Evolutionary conservation across 306 rosid genomes (phyloP).

Genomic region (Parietaria judaica): DNA sequence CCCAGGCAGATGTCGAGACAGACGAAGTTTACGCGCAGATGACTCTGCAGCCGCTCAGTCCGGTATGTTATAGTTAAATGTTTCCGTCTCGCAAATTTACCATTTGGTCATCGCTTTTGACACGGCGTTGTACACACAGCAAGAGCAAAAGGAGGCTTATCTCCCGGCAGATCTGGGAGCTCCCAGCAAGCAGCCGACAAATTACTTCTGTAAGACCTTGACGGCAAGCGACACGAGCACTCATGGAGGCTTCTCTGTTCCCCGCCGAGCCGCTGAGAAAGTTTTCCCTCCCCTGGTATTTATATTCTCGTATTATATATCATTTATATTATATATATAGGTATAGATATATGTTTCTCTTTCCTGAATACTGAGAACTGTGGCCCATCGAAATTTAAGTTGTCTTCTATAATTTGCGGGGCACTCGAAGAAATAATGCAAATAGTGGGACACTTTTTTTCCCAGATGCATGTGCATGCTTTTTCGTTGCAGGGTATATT

Average conservation of each 20-base stretch:
- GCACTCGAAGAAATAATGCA: slow-evolving; percentile 4
- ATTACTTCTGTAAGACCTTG: slow-evolving; percentile 89
- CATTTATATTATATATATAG: slow-evolving; percentile 1
- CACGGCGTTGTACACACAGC: slow-evolving; percentile 34
- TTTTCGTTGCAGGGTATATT: background rate
- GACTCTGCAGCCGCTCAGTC: slow-evolving; percentile 90
- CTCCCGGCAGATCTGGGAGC: slow-evolving; percentile 82
- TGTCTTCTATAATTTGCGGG: background rate
- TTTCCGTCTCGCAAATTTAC: slow-evolving; percentile 14
- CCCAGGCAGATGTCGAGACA: slow-evolving; percentile 89
- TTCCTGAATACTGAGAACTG: background rate
- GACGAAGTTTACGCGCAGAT: slow-evolving; percentile 92
- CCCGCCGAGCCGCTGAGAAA: slow-evolving; percentile 99
- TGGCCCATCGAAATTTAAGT: slow-evolving; percentile 3
- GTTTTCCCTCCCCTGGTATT: slow-evolving; percentile 94
- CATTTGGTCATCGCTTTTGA: slow-evolving; percentile 7
- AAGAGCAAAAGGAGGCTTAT: slow-evolving; percentile 94
- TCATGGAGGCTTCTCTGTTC: slow-evolving; percentile 98
- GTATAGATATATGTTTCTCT: background rate
- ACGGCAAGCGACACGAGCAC: slow-evolving; percentile 99
- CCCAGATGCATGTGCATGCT: slow-evolving; percentile 6
- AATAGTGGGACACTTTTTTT: background rate
- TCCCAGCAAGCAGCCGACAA: slow-evolving; percentile 90
- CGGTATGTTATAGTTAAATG: slow-evolving; percentile 31
- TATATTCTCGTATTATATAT: slow-evolving; percentile 1